These are phyloP conservation scores for Podospora bellae-mahoneyi DNA, from an alignment of 495 filamentous ascomycete genomes.

Conservation along the genomic window DNA sequence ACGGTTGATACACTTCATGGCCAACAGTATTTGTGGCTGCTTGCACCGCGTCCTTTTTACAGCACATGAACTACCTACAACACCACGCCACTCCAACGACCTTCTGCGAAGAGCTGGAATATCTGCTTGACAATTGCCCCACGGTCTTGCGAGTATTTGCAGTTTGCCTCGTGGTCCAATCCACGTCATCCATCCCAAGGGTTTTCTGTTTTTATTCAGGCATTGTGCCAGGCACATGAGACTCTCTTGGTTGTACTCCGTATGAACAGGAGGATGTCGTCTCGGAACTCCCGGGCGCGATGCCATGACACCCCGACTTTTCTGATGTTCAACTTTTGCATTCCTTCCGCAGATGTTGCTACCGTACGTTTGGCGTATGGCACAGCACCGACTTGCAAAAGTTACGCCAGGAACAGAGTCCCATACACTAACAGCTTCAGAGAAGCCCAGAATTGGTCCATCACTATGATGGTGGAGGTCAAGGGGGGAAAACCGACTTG, in stretches of 20 bases:
- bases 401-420: background rate
- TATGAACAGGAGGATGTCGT: background rate
- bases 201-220: background rate
- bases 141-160: background rate
- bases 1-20: background rate
- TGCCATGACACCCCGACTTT: background rate
- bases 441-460: background rate
- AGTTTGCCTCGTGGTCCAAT: background rate
- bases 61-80: background rate
- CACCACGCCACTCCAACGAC: background rate
- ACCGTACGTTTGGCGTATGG: background rate
- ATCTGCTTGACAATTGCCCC: background rate
- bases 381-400: background rate
- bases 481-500: background rate
- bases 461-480: background rate
- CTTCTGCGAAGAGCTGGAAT: background rate
- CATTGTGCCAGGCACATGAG: background rate
- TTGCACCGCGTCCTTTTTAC: background rate
- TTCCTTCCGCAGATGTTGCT: background rate
- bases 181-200: background rate
- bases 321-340: background rate
- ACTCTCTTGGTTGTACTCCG: background rate
- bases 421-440: background rate
- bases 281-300: background rate
- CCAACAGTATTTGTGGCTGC: background rate